A percentile compares a stretch with the other conserved stretches of the same genome.
Conservation (phyloP, 2,329 filamentous ascomycete genomes). For the Diplocarpon mali region DNA sequence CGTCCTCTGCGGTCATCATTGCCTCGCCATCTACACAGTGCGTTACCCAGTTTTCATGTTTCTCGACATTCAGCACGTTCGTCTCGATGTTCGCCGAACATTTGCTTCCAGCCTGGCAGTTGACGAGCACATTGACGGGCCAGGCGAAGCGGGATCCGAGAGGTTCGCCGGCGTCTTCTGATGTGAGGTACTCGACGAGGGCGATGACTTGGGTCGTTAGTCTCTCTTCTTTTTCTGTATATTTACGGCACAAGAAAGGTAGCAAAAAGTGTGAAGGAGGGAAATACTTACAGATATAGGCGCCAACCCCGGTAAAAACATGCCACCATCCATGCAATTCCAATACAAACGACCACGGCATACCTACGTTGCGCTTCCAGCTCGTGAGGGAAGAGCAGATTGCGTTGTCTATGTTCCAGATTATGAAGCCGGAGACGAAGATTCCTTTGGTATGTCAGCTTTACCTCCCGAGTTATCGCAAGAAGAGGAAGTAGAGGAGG, state of each 20-base stretch:
- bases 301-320: conserved; percentile 44
- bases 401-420: conserved; percentile 48
- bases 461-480: too few species aligned
- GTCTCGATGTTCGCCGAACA: background rate
- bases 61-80: background rate
- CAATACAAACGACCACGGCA: conserved; percentile 44
- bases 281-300: conserved; percentile 28
- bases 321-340: conserved; percentile 58
- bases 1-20: too few species aligned
- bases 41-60: background rate
- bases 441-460: conserved; percentile 14
- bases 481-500: background rate
- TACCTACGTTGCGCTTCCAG: conserved; percentile 35
- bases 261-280: background rate
- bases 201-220: conserved; percentile 20
- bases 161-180: conserved; percentile 23
- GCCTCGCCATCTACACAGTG: background rate
- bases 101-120: conserved; percentile 5
- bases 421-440: conserved; percentile 35
- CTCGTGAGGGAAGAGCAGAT: conserved; percentile 37
- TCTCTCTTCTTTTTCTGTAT: background rate
- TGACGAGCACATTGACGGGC: conserved; percentile 20
- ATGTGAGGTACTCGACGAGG: conserved; percentile 27
- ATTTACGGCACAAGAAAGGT: background rate
- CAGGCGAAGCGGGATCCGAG: conserved; percentile 23